Evolutionary conservation across 164 flowering plant genomes (phyloP), one percentile per base, ranked within the genome.

Genomic region (Liquidambar formosana): DNA sequence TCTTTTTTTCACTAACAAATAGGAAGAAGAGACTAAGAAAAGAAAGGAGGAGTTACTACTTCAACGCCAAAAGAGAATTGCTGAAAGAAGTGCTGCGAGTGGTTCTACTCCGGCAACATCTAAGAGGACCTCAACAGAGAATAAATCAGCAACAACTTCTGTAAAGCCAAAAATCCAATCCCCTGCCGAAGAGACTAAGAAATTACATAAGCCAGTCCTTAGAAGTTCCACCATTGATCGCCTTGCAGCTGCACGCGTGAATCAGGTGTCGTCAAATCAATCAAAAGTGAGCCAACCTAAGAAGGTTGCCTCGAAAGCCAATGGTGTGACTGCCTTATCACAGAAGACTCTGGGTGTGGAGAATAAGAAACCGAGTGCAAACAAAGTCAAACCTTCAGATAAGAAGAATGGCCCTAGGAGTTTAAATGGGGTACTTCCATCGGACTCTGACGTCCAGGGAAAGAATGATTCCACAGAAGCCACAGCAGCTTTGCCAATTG

Each of bases 1-100:
- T 3, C 10, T 64, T 4, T 18, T 66, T 54, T 28, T 43, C 45
- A 60, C 33, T 54, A 66, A 18, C 14, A n/a, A 63, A 41, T 80
- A 91, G 97, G 98, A 94, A 73, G 96, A 90, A 79, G 97, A 94
- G 78, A 83, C 61, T 25, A 80, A 87, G 61, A 90, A 74, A 85
- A 87, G 75, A 82, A 76, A 70, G 87, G 97, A 94, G 74, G 90
- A 91, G 78, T 68, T 88, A 56, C 27, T 67, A 52, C 69, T 81
- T 69, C 84, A 87, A 71, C 88, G 98, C 22, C 96, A 89, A 76
- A 89, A 86, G 80, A 79, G 98, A 72, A 94, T 94, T 75, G 92
- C 98, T 38, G 94, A 94, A 83, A 87, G 93, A 82, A 94, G 91
- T 79, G 77, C 84, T 46, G 73, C 75, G 49, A 73, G 69, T 46